Conservation (phyloP, 2,329 filamentous ascomycete genomes). For the Xylariaceae sp. region DNA sequence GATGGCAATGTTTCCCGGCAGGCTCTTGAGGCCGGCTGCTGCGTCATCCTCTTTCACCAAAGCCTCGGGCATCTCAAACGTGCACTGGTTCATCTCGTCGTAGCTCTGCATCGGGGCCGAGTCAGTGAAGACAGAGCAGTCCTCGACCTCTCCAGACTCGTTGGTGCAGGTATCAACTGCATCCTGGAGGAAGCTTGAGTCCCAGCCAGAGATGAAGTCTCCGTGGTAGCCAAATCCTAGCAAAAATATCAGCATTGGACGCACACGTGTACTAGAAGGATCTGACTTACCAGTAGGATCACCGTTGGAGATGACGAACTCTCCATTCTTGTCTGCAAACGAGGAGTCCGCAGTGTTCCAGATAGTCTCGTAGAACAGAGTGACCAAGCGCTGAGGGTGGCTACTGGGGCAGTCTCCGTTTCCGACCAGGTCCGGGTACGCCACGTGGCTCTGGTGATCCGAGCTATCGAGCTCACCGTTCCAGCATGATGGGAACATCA, state of each 20-base stretch:
- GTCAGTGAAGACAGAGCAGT: slow-evolving; percentile 64
- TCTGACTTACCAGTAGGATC: slow-evolving; percentile 58
- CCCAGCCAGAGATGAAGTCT: slow-evolving; percentile 78
- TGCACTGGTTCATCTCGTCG: slow-evolving; percentile 49
- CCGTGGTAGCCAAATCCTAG: slow-evolving; percentile 68
- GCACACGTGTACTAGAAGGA: slow-evolving; percentile 6
- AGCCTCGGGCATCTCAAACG: slow-evolving; percentile 47
- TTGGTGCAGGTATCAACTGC: slow-evolving; percentile 73
- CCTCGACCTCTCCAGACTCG: slow-evolving; percentile 56
- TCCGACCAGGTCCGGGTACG: slow-evolving; percentile 71
- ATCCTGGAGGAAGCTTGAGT: slow-evolving; percentile 56
- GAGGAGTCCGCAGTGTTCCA: slow-evolving; percentile 55
- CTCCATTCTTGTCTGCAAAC: slow-evolving; percentile 54
- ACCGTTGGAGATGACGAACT: slow-evolving; percentile 71
- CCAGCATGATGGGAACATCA: slow-evolving; percentile 89
- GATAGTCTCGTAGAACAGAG: slow-evolving; percentile 80
- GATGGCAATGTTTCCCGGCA: slow-evolving; percentile 59
- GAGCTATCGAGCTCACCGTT: slow-evolving; percentile 58
- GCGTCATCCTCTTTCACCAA: slow-evolving; percentile 49
- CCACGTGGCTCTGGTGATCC: slow-evolving; percentile 60
- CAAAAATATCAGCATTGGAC: neutral
- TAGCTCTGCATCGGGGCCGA: slow-evolving; percentile 47
- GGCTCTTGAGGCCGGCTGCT: slow-evolving; percentile 32
- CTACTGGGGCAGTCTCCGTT: slow-evolving; percentile 66
- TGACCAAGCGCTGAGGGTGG: slow-evolving; percentile 60